phyloP scores from a whole-genome alignment of 257 asterid genomes.

The Ehretia macrophylla region DNA sequence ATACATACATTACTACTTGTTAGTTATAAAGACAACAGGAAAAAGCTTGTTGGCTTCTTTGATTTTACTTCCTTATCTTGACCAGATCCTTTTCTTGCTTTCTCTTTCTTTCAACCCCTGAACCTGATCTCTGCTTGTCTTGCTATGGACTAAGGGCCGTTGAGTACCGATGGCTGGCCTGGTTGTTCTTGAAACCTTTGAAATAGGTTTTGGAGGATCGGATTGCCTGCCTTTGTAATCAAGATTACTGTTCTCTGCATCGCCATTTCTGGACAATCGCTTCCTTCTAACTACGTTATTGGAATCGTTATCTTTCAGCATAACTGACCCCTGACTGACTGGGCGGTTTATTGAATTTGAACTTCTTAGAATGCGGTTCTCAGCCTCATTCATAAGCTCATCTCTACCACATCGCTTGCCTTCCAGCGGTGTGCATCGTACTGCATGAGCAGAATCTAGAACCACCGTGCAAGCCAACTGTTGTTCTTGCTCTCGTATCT shows the following conservation, averaged over 20 bases:
- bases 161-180: constrained; percentile 42
- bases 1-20: neutral
- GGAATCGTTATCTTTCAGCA: constrained; percentile 43
- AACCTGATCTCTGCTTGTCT: constrained; percentile 53
- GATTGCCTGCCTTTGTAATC: constrained; percentile 55
- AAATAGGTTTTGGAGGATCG: constrained; percentile 51
- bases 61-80: constrained; percentile 36
- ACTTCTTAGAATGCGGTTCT: constrained; percentile 58
- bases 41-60: constrained; percentile 18
- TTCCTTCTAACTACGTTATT: constrained; percentile 41
- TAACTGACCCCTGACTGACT: constrained; percentile 31
- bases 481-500: constrained; percentile 62
- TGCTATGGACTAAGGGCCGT: constrained; percentile 44
- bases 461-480: constrained; percentile 25
- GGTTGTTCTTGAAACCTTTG: constrained; percentile 42
- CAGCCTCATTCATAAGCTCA: constrained; percentile 34
- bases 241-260: constrained; percentile 45
- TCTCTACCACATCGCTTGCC: constrained; percentile 33
- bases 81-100: constrained; percentile 81
- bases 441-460: constrained; percentile 28
- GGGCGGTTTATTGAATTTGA: constrained; percentile 39
- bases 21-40: constrained; percentile 14
- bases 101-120: constrained; percentile 73
- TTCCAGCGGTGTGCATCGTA: constrained; percentile 41
- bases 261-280: constrained; percentile 55